A percentile compares a stretch with the other conserved stretches of the same genome.
Evolutionary conservation across 192 early-diverging fungal genomes (phyloP).

Genomic region (Backusella macrospora): DNA sequence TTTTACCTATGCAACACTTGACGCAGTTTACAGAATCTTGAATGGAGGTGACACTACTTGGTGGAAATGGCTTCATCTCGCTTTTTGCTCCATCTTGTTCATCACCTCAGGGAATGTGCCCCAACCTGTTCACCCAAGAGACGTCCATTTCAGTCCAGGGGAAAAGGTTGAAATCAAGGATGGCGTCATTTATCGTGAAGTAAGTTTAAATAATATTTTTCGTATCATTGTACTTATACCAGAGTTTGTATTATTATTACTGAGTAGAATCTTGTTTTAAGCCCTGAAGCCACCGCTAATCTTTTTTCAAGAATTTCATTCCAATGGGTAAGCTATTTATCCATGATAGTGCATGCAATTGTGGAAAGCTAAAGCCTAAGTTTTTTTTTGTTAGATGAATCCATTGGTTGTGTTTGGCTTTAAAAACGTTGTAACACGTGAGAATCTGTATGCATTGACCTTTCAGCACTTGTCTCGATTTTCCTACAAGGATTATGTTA

Average conservation of each 20-base stretch:
- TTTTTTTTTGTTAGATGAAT: slow-evolving; percentile 9
- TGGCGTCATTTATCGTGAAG: slow-evolving; percentile 21
- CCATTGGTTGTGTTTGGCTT: slow-evolving; percentile 15
- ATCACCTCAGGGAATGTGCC: not conserved
- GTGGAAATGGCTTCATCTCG: not conserved
- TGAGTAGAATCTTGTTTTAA: slow-evolving; percentile 13
- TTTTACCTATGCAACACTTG: not conserved
- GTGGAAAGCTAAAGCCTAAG: too few species aligned
- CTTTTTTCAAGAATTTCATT: slow-evolving; percentile 25
- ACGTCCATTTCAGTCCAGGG: not conserved
- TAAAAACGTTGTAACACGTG: slow-evolving; percentile 10
- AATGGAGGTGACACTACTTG: not conserved
- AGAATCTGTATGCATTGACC: slow-evolving; percentile 21
- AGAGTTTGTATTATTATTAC: not conserved
- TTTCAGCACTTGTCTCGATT: slow-evolving; percentile 12
- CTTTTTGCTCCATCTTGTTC: not conserved
- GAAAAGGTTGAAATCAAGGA: slow-evolving; percentile 20
- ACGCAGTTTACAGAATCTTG: slow-evolving; percentile 10
- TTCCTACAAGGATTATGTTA: slow-evolving; percentile 4
- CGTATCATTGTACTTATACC: not conserved
- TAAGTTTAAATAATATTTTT: slow-evolving; percentile 8
- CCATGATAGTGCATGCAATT: not conserved
- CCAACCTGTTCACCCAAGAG: slow-evolving; percentile 21
- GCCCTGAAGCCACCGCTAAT: slow-evolving; percentile 28
- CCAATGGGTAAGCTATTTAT: slow-evolving; percentile 19